These are phyloP conservation scores for Zygosaccharomyces sapae DNA, from an alignment of 1,139 yeast genomes.

Conservation along the genomic window DNA sequence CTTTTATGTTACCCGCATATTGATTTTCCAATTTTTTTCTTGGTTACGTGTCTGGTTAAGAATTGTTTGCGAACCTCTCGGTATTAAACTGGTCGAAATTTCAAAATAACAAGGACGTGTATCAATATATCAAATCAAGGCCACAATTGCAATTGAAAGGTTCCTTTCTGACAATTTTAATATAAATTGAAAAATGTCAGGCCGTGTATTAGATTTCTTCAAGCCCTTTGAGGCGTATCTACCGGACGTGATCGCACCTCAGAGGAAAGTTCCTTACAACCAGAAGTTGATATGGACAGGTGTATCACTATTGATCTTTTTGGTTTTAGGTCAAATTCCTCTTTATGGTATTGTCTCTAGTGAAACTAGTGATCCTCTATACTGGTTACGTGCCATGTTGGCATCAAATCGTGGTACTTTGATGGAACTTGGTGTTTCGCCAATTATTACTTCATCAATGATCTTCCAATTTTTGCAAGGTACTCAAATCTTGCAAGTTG, in stretches of 20 bases:
- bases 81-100: constrained; percentile 1
- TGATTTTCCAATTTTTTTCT: constrained; percentile 1
- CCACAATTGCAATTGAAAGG: constrained; percentile 3
- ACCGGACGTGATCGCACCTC: constrained; percentile 96
- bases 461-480: constrained; percentile 96
- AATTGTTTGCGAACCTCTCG: constrained; percentile 1
- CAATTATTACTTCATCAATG: constrained; percentile 89
- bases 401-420: constrained; percentile 97
- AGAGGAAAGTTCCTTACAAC: constrained; percentile 87
- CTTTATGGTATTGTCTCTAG: constrained; percentile 91
- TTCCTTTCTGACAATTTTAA: neutral
- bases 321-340: constrained; percentile 96
- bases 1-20: neutral
- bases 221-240: constrained; percentile 91
- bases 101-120: constrained; percentile 2
- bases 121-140: neutral
- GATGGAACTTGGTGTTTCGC: constrained; percentile 90
- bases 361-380: constrained; percentile 88
- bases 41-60: constrained; percentile 7
- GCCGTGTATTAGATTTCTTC: constrained; percentile 89
- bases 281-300: constrained; percentile 98
- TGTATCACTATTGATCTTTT: constrained; percentile 83
- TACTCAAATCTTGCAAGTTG: constrained; percentile 81
- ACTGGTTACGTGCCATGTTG: constrained; percentile 98
- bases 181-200: constrained; percentile 32